Evolutionary conservation across 164 flowering plant species (phyloP), one percentile per base, ranked within the genome.

Genomic region (Piper betle): DNA sequence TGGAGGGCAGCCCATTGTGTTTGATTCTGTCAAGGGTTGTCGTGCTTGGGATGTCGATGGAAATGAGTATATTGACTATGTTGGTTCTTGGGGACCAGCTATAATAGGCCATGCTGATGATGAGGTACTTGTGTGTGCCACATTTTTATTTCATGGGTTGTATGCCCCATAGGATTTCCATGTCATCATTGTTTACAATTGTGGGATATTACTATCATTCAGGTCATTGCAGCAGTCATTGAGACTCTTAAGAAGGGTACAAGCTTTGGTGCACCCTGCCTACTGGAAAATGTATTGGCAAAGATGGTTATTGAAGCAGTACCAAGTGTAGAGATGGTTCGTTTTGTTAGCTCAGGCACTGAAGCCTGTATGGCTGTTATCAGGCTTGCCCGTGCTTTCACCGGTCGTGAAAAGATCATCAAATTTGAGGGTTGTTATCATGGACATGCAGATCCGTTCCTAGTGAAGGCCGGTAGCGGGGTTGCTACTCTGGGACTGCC

Each of bases 71-170:
- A 84, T 93, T 13, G 99, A 90, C 72, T 91, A 93, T 72, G 99
- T 93, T 60, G 96, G 99, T 56, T 93, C 99, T 16, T 93, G 99
- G 99, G 99, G 99, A 11, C 96, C 97, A 6, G 99, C 99, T 58
- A 88, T 93, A 57, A 90, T 93, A 59, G 99, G 99, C 63, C 99
- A 93, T 76, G 99, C 99, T 18, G 96, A 90, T 80, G 97, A 93
- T 64, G 73, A 85, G 97, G 99, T 93, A 65, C 18, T 2, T 10
- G 9, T 9, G n/a, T 15, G 13, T 55, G 55, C 39, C 57, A 46
- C 9, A 8, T 59, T 4, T 55, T 11, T 55, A 19, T 33, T 25
- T 46, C 15, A 46, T 15, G 15, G 3, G 33, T 25, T 25, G 33
- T 25, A 25, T 15, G 0, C 13, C 50, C 50, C 10, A 46, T 15